Percentiles rank a stretch among this genome's conserved stretches.
Conservation (phyloP, 2,329 filamentous ascomycete species). For the Keithomyces neogunnii region DNA sequence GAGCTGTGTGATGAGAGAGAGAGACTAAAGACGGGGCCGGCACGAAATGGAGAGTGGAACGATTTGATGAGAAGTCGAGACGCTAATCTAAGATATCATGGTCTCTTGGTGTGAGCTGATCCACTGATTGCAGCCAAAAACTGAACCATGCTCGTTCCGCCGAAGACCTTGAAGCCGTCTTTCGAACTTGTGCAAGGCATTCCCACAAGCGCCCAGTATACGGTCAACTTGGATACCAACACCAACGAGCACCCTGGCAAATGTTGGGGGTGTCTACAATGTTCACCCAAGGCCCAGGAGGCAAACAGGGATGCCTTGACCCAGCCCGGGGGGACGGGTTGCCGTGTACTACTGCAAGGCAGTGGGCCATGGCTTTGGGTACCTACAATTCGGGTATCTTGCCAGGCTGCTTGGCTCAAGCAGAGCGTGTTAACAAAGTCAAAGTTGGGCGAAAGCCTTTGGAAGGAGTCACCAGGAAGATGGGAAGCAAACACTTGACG, state of each 20-base stretch:
- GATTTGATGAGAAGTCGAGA: no score
- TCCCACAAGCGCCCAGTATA: background rate
- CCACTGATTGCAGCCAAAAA: background rate
- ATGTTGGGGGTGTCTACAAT: background rate
- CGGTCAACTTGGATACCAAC: background rate
- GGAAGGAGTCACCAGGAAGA: no score
- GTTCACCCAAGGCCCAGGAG: background rate
- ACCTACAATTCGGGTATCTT: background rate
- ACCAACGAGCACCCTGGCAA: background rate
- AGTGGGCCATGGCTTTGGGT: background rate
- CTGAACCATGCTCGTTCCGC: background rate
- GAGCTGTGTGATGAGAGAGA: background rate
- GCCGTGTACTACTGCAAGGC: background rate
- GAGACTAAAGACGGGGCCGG: background rate
- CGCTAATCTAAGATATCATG: background rate
- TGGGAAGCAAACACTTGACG: no score
- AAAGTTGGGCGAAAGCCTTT: no score
- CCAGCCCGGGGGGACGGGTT: background rate
- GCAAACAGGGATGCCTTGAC: background rate
- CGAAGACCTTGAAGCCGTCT: background rate
- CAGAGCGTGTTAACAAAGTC: no score
- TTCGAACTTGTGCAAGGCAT: background rate
- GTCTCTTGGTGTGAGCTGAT: background rate
- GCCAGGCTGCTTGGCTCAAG: background rate
- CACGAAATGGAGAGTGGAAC: no score